Evolutionary conservation across 2,329 filamentous ascomycete species (phyloP), one percentile per base, ranked within the genome.

Genomic region (Didymella pinodella): DNA sequence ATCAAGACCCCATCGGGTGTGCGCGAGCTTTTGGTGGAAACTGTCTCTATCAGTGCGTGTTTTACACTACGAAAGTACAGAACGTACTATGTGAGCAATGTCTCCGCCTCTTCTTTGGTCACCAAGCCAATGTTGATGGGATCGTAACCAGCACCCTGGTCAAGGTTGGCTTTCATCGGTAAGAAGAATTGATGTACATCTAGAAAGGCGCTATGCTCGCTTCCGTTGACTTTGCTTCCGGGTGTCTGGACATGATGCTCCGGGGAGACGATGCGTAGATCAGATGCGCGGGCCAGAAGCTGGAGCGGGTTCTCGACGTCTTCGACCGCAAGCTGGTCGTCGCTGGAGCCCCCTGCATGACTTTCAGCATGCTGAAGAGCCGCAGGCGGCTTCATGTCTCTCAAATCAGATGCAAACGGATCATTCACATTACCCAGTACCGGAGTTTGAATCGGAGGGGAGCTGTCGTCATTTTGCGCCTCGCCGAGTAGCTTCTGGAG

Each of bases 291-390:
- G 2, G 90, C 90, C 32, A 92, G 85, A 16, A 92, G 78, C 72
- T 92, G 89, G 5, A 92, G 78, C 0, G 89, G 89, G 61, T 92
- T 92, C 69, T 92, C 89, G 3, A 89, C 89, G 71, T 91, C 90
- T 65, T 92, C 89, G 4, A 56, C 43, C 12, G 86, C 83, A 31
- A 90, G 81, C 34, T 76, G 74, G 26, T 76, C 75, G 32, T 80
- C 75, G n/a, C 70, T 71, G 25, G 73, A 65, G 8, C 68, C 65
- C n/a, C 68, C 66, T 0, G 66, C 62, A 43, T 68, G 69, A 50
- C 68, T 72, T 66, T 62, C 68, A 54, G 51, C 53, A 49, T 53
- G 49, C 49, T 59, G 48, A 48, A 46, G 28, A 59, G 49, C 45
- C 66, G 48, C 29, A 62, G 43, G 51, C 68, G 64, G 34, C 52